Evolutionary conservation across 768 basidiomycete genomes (phyloP).

Genomic region (Termitomyces sp.): DNA sequence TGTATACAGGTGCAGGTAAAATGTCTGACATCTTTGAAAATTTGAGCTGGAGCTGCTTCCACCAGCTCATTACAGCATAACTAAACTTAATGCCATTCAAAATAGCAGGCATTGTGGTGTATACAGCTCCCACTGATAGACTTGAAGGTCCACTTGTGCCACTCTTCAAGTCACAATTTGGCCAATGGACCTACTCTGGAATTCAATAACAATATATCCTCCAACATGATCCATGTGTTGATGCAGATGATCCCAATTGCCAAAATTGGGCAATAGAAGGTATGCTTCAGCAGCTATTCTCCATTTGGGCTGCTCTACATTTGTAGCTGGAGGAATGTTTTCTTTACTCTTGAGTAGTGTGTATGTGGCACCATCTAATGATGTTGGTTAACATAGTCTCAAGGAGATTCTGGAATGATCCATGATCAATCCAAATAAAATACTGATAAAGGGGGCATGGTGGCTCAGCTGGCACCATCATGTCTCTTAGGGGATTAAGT

Average conservation of each 20-base stretch:
- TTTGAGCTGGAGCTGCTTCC: slow-evolving; percentile 6
- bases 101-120: slow-evolving; percentile 2
- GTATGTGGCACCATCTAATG: too few species aligned
- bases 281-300: neutral
- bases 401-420: too few species aligned
- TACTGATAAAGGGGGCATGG: too few species aligned
- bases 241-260: slow-evolving; percentile 5
- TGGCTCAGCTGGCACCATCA: too few species aligned
- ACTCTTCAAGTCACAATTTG: neutral
- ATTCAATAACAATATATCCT: neutral
- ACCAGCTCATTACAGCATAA: slow-evolving; percentile 9
- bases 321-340: neutral
- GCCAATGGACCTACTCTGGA: neutral
- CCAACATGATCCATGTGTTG: slow-evolving; percentile 1
- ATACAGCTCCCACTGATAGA: neutral
- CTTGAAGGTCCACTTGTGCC: neutral
- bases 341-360: too few species aligned
- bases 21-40: neutral
- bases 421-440: too few species aligned
- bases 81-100: slow-evolving; percentile 6
- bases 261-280: slow-evolving; percentile 1
- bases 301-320: neutral
- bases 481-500: too few species aligned
- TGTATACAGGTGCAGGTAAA: neutral
- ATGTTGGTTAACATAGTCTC: too few species aligned